Evolutionary conservation across 345 rosid genomes (phyloP), one percentile per base, ranked within the genome.

Genomic region (Cardamine resedifolia): DNA sequence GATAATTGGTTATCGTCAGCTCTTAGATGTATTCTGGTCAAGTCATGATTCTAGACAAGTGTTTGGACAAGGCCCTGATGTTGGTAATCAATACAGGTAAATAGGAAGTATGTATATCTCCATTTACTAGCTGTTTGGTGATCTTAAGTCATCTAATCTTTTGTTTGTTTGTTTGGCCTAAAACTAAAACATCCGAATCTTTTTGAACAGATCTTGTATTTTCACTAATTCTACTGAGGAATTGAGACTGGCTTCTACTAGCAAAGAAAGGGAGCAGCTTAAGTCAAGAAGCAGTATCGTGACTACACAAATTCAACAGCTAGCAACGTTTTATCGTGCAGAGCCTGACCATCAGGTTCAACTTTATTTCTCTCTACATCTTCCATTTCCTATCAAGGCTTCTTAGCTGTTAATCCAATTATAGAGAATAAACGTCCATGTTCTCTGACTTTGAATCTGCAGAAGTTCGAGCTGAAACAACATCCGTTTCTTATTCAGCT

Each of bases 1-100:
- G 39, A 50, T 81, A 49, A 80, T 88, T 0, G 82, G 69, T 74
- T 94, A 76, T 75, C 84, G 83, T 79, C 82, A 91, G 65, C 96
- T 94, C 6, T 69, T 91, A 83, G 96, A 94, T 64, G 86, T 89
- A 11, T 94, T 91, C 47, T 94, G 97, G 98, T 83, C 90, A 41
- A 88, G 85, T 73, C 98, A 94, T 68, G 98, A 94, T 87, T 84
- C 93, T 0, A 84, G 95, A 74, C 96, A 94, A 78, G 95, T 87
- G 5, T 90, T 88, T 81, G 97, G 99, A 23, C 96, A 94, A 76
- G 99, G 97, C 76, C 99, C 97, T 68, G 99, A 95, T 75, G 97
- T 91, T 27, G 99, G 99, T 56, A 75, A 75, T 62, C 97, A 94
- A 43, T 94, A 94, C 83, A 94, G 97, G 99, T 89, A 74, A 68